Base-by-base conservation (phyloP, 2,329 filamentous ascomycete species). In the Chrysosporium queenslandicum region DNA sequence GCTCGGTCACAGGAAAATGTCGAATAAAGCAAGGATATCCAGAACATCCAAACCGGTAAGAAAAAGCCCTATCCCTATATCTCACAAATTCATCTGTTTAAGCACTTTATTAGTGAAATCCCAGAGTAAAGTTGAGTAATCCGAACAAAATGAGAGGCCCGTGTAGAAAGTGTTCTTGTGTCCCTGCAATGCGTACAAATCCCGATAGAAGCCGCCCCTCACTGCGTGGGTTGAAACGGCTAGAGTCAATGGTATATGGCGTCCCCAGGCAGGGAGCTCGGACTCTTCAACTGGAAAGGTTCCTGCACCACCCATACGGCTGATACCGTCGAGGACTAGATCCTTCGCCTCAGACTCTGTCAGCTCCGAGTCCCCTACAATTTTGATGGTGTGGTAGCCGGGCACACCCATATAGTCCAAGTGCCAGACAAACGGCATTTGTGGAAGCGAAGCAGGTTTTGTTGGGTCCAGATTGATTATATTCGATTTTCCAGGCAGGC, bases 101-200 rank as follows among this genome's bases (percentile, higher is more conserved):
- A 52, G 18, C 6, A 52, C 34, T 41, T 41, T 47, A 11, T 45
- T 32, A 12, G 57, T 60, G 30, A 56, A 60, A 29, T 58, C 51
- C 55, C 55, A 58, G 9, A 60, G 34, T 4, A 55, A 16, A 2
- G 43, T 46, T 25, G 53, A 50, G 30, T 55, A 50, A n/a, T 55
- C 54, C 1, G 49, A 46, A 39, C 52, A 27, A 12, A 59, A 72
- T 11, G 71, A 68, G 9, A 65, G 67, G 1, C 71, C 71, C 0
- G 69, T 72, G 56, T 66, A 73, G 60, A 62, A 74, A 0, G 70
- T 74, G 7, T 65, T 65, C 20, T 64, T 61, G 4, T 65, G 56
- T 1, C 71, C 72, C 56, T 74, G 71, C 4, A 75, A 59, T 1
- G 58, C 64, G 52, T 67, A 62, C 45, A 71, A 61, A 42, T 67